Evolutionary conservation across 352 stramenopile genomes (phyloP), one percentile per base, ranked within the genome.

Genomic region (Phytophthora europaea): DNA sequence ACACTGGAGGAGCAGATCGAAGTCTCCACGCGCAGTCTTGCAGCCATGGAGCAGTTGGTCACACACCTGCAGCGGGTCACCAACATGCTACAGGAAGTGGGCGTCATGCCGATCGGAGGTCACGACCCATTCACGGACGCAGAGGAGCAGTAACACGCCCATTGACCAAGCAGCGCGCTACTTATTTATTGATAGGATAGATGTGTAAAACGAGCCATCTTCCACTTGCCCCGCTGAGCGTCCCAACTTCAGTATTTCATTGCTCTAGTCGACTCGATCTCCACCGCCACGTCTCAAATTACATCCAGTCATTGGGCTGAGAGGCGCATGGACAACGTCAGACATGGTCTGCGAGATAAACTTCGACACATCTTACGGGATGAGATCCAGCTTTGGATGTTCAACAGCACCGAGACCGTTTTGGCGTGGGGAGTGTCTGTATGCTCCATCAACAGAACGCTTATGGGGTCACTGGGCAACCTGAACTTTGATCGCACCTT

Each of bases 1-100:
- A 61, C 59, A 6, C 69, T 88, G 7, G 62, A 85, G 66, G 53
- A 73, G 15, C 66, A 85, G 52, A 68, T 88, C 52, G 73, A 84
- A 52, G 61, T 62, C 60, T 79, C 78, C 26, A 72, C 62, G 54
- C 76, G 68, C 48, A 80, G 63, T 16, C 47, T 88, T 18, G 67
- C 67, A 43, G 62, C 62, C 12, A 80, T 84, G 55, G 76, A 84
- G 26, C 61, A 58, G 7, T 57, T 88, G 45, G 76, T 77, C 38
- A 52, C 54, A 23, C 73, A 76, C 38, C 68, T 88, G 26, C 57
- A 73, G 36, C 59, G 56, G 22, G 65, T 84, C 61, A 75, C 75
- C 40, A 34, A 59, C 48, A 34, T 82, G 33, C 52, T 78, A 22
- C 53, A 60, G 34, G 70, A 70, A 7, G 47, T 52, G 7, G 64